Evolutionary conservation across 176 grass and related monocot genomes (phyloP), one percentile per base, ranked within the genome.

Genomic region (Poa annua): DNA sequence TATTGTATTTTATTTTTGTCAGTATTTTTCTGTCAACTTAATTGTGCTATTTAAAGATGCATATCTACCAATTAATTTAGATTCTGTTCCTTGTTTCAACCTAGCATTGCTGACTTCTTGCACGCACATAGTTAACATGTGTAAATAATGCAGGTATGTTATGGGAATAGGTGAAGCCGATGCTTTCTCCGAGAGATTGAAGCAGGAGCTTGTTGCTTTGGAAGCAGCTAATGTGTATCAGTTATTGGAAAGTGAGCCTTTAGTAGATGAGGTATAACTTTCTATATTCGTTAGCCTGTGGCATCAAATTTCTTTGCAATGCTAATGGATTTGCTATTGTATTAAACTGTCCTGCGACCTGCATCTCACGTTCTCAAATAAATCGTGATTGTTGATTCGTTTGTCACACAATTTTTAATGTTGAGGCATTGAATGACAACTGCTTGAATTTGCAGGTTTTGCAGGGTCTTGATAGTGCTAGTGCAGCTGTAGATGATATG

Each of bases 121-220:
- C 36, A 24, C 56, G 65, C 75, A 67, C 21, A 50, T 69, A 75
- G 36, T 74, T 85, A 47, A 86, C 78, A 34, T 53, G 34, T 84
- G 19, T 53, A 85, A 62, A 77, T 67, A 78, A 85, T 92, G 85
- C 85, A 98, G 96, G 69, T 98, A 95, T 88, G 91, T 99, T 75
- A 99, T 99, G 96, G 96, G 96, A 65, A 96, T 99, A 87, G 96
- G 96, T 75, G 96, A 99, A 93, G 89, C 96, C 42, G 91, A 99
- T 82, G 96, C 93, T 19, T 99, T 99, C 80, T 99, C 96, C 60
- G 96, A 94, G 77, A 92, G 93, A 86, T 87, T 99, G 91, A 99
- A 99, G 81, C 87, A 94, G 73, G 96, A 99, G 73, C 91, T 99
- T 89, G 86, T 90, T 88, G 93, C 96, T 91, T 84, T 99, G 66